Evolutionary conservation across 306 rosid species (phyloP).

Genomic region (Myrica gale): DNA sequence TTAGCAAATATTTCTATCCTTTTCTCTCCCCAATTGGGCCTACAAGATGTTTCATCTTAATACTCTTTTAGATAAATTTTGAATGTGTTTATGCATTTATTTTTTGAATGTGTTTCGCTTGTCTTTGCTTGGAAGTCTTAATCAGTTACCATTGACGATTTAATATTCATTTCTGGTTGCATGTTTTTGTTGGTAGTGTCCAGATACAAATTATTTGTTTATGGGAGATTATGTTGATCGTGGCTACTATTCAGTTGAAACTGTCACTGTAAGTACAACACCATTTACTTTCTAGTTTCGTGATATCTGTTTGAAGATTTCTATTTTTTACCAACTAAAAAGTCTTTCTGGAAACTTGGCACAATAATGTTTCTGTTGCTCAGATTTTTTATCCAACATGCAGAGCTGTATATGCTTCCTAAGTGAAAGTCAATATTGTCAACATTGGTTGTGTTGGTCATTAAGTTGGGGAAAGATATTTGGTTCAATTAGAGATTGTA

Average conservation of each 20-base stretch:
- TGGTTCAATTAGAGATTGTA: not conserved
- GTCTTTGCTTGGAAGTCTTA: not conserved
- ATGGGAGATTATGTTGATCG: conserved; percentile 99
- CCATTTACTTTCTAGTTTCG: conserved; percentile 9
- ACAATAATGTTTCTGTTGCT: not conserved
- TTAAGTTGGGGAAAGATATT: not conserved
- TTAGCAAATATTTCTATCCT: not conserved
- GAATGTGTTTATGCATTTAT: not conserved
- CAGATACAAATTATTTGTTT: conserved; percentile 93
- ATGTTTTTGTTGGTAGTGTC: conserved; percentile 66
- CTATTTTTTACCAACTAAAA: not conserved
- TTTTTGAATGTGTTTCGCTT: not conserved
- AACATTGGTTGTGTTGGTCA: not conserved
- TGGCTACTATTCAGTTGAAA: conserved; percentile 95
- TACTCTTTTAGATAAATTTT: not conserved
- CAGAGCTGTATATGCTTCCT: not conserved
- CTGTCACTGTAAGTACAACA: conserved; percentile 71
- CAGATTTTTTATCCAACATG: not conserved
- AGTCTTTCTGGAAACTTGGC: conserved; percentile 12
- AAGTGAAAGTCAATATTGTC: not conserved
- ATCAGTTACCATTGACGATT: conserved; percentile 5
- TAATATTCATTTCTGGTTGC: conserved; percentile 31
- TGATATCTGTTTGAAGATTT: not conserved
- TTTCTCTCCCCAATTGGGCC: not conserved
- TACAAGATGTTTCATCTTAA: not conserved